Evolutionary conservation across 1,284 basidiomycete genomes (phyloP), one percentile per base, ranked within the genome.

Genomic region (Grifola frondosa): DNA sequence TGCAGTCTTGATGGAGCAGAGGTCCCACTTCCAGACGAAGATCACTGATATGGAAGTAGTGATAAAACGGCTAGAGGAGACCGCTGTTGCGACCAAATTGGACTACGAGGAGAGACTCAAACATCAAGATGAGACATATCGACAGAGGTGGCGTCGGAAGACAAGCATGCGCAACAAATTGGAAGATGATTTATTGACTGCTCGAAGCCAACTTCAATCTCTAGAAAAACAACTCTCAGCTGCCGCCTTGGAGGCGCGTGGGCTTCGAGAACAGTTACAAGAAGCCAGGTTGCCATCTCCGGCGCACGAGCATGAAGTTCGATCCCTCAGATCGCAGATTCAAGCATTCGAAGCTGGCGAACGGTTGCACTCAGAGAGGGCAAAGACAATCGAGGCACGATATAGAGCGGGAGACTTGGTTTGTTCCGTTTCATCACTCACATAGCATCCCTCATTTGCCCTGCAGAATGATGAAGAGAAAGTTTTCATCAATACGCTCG

Each of bases 351-450:
- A 64, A 42, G 49, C 52, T 12, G 57, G 56, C 17, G 61, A 60
- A 17, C 48, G 54, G 32, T 30, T 36, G 23, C 54, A 60, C 30
- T 42, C 48, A 9, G 49, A 63, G 36, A 49, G 60, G 30, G 51
- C 59, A 10, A 61, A 56, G 46, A 63, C 59, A 2, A 61, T 71
- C 28, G 60, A 57, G n/a, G 38, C 52, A 16, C 59, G 69, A 24
- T 69, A 69, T 37, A 59, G 58, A 25, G 49, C 50, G 12, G 65
- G 65, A 22, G 63, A 69, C 30, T 47, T 70, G 42, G 69, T 68
- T 16, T 22, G 64, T 48, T 10, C 11, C 8, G n/a, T 19, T 11
- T 24, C 32, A 6, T n/a, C 25, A 32, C n/a, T n/a, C n/a, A n/a
- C n/a, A n/a, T n/a, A n/a, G n/a, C n/a, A n/a, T n/a, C n/a, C n/a